Evolutionary conservation across 148 eudicot genomes (phyloP), one percentile per base, ranked within the genome.

Genomic region (Chenopodium berlandieri): DNA sequence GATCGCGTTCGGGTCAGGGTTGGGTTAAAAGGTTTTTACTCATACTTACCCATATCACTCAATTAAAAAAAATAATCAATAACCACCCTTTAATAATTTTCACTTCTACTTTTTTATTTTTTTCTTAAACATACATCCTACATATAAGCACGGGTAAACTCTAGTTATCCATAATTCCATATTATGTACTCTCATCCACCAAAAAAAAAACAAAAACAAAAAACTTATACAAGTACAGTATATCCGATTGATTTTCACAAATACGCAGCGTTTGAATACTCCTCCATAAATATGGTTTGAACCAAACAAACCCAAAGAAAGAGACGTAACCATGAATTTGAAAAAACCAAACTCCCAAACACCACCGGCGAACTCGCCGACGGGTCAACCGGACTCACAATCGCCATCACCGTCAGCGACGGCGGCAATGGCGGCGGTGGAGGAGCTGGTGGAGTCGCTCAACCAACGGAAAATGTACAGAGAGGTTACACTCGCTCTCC

Each of bases 401-500:
- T 73, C 88, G 81, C 9, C 76, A 1, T 40, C 25, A 22, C 79
- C 58, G 60, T 27, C 58, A 7, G 30, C 72, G 5, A 19, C 79
- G 68, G 77, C 86, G 58, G 89, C 80, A 40, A 79, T 71, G 69
- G 80, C 88, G 67, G 89, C 86, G 60, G 93, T 91, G 34, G 79
- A 76, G 9, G 95, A 91, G 8, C 86, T 93, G 17, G 85, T 95
- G 7, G 85, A 82, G 16, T 92, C 94, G 62, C 88, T 92, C 0
- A 89, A 92, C 5, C 75, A 82, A 67, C 88, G 90, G 32, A 87
- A 89, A 46, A 23, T 91, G 34, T 90, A 90, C 87, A 81, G 95
- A 75, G 97, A 96, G 77, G 94, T 94, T 1, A 94, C 91, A 1
- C 92, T 93, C 9, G 98, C 95, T 0, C 93, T 94, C 46, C 88